Evolutionary conservation across 2,329 filamentous ascomycete species (phyloP).

Genomic region (Talaromyces atroroseus): DNA sequence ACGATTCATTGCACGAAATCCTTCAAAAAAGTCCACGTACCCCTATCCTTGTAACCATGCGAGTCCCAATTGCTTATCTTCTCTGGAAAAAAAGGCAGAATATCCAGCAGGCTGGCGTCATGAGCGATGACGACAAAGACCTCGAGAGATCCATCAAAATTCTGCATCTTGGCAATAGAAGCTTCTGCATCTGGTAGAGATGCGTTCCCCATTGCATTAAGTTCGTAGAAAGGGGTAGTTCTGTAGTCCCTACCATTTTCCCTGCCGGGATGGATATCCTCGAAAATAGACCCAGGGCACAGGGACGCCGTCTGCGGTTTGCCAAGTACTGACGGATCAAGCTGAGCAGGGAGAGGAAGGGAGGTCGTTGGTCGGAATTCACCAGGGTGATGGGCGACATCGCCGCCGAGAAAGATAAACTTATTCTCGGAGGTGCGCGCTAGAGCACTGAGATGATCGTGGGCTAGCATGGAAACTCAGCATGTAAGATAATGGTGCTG

Average conservation of each 20-base stretch:
- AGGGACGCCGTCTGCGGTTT: too few species aligned
- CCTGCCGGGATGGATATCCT: background rate
- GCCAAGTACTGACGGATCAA: too few species aligned
- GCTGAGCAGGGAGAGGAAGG: background rate
- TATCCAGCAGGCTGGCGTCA: slow-evolving; percentile 7
- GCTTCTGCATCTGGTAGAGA: too few species aligned
- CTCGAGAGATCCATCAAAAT: too few species aligned
- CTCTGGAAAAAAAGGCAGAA: slow-evolving; percentile 6
- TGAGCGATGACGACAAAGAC: slow-evolving; percentile 14
- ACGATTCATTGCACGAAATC: too few species aligned
- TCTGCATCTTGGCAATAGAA: too few species aligned
- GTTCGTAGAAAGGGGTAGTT: slow-evolving; percentile 3
- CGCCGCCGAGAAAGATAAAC: slow-evolving; percentile 17
- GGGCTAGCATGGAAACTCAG: too few species aligned
- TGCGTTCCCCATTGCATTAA: too few species aligned
- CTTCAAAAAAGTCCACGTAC: slow-evolving; percentile 4
- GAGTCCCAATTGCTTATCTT: slow-evolving; percentile 1
- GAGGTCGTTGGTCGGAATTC: slow-evolving; percentile 35
- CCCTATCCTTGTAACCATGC: too few species aligned
- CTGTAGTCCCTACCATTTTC: background rate
- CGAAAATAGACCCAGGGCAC: background rate
- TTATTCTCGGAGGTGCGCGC: slow-evolving; percentile 34
- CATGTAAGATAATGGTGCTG: too few species aligned
- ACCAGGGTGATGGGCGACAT: slow-evolving; percentile 37
- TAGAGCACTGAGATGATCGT: slow-evolving; percentile 29